A percentile compares a stretch with the other conserved stretches of the same genome.
Evolutionary conservation across 2,329 filamentous ascomycete species (phyloP).

Genomic region (Ceratocystis variospora): DNA sequence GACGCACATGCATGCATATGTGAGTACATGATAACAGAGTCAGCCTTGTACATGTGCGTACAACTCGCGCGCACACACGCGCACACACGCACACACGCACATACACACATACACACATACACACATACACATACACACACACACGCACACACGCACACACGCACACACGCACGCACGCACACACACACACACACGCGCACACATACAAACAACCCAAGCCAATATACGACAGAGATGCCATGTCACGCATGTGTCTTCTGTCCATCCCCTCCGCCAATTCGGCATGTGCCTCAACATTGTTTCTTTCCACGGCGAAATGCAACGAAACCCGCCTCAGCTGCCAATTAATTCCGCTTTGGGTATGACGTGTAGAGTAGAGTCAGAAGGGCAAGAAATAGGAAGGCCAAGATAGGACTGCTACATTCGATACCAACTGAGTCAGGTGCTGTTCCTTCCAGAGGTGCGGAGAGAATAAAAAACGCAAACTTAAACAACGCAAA

Average conservation of each 20-base stretch:
- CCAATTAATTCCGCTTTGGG: not conserved
- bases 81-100: not conserved
- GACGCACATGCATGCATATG: too few relatives aligned
- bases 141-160: not conserved
- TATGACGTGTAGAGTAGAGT: not conserved
- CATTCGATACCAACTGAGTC: not conserved
- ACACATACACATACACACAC: not conserved
- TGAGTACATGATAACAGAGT: too few relatives aligned
- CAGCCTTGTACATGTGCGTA: not conserved
- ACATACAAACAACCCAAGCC: too few relatives aligned
- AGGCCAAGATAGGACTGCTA: not conserved
- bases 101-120: not conserved
- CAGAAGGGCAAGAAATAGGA: not conserved
- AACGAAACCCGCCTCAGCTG: not conserved
- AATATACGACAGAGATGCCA: too few relatives aligned
- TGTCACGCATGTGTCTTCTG: too few relatives aligned
- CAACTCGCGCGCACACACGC: not conserved
- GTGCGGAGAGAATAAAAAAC: not conserved
- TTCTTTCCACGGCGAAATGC: not conserved
- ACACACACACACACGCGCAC: not conserved
- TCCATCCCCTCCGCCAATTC: not conserved
- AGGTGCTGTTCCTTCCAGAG: not conserved
- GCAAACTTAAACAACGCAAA: not conserved
- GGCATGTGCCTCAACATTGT: not conserved
- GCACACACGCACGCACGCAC: not conserved